Base-by-base conservation (phyloP, 805 yeast species). In the Saccharomyces kudriavzevii region DNA sequence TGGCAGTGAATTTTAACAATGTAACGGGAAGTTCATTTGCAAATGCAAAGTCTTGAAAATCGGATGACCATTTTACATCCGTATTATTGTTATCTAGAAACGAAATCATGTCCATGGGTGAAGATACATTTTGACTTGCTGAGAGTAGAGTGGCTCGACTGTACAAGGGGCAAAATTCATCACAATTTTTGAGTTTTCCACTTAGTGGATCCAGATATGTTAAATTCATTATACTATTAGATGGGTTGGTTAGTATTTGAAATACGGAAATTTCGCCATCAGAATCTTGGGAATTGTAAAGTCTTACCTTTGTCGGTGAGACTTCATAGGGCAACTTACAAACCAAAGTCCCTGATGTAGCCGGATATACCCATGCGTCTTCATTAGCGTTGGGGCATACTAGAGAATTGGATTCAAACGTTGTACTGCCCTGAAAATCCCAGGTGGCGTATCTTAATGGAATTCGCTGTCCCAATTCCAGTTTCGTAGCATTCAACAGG, bases 181-280 rank as follows among this genome's bases (percentile, higher is more conserved):
- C 96, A 74, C 99, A 94, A 64, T 72, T 72, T 14, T 71, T 66
- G 2, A 77, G 50, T n/a, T 74, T 70, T 49, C 85, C 82, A 1
- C 89, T 77, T 0, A 65, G 56, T 2, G 96, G 96, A 64, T 92
- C 92, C 24, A 87, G 73, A 63, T 90, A 94, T 0, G 95, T 82
- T 58, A 94, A 68, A 67, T 94, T 94, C 96, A 94, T 87, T 56
- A 92, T 92, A 58, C 97, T 89, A 59, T 84, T 79, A 11, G 90
- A 77, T 0, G 97, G 97, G 52, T 78, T 71, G 0, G 96, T 83
- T 43, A 85, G 72, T 5, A 94, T 73, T 62, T 97, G 78, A 67
- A 91, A 94, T 6, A 77, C 55, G 49, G 83, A 75, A 5, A 83
- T 77, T 50, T 77, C 75, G 28, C 73, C 69, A 40, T 72, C 74